Evolutionary conservation across 2,329 filamentous ascomycete genomes (phyloP).

Genomic region (Neonectria neomacrospora): DNA sequence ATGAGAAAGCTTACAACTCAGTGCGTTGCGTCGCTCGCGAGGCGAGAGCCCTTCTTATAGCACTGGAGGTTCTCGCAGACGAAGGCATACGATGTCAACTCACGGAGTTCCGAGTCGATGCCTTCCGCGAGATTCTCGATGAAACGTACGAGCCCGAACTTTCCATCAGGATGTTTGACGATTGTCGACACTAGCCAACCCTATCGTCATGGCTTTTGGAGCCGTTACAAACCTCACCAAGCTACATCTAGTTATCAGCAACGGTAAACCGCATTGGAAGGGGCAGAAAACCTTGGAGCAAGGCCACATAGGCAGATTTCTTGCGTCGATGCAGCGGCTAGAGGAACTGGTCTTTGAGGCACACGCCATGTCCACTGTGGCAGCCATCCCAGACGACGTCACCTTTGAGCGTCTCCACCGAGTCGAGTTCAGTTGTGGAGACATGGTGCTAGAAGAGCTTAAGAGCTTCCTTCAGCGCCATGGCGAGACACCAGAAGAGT

Average conservation of each 20-base stretch:
- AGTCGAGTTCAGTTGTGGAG: neutral
- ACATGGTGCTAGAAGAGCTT: neutral
- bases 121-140: neutral
- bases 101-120: neutral
- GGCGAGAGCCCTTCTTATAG: too few relatives aligned
- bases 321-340: neutral
- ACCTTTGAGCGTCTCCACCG: neutral
- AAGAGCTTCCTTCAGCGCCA: neutral
- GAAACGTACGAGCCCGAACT: neutral
- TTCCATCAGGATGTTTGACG: neutral
- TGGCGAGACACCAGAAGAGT: neutral
- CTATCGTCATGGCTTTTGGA: neutral
- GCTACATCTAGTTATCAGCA: neutral
- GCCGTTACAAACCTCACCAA: neutral
- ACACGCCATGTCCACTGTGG: neutral
- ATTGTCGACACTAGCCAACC: neutral
- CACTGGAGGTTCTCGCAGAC: too few relatives aligned
- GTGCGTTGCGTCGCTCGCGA: too few relatives aligned
- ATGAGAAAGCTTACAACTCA: too few relatives aligned
- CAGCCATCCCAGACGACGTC: neutral
- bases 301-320: neutral
- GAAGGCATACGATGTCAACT: too few relatives aligned
- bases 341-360: neutral
- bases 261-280: neutral
- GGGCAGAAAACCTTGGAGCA: neutral